Percentiles rank a stretch among this genome's conserved stretches.
These are phyloP conservation scores for Colletotrichum viniferum DNA, from an alignment of 2,329 filamentous ascomycete genomes.

Conservation along the genomic window DNA sequence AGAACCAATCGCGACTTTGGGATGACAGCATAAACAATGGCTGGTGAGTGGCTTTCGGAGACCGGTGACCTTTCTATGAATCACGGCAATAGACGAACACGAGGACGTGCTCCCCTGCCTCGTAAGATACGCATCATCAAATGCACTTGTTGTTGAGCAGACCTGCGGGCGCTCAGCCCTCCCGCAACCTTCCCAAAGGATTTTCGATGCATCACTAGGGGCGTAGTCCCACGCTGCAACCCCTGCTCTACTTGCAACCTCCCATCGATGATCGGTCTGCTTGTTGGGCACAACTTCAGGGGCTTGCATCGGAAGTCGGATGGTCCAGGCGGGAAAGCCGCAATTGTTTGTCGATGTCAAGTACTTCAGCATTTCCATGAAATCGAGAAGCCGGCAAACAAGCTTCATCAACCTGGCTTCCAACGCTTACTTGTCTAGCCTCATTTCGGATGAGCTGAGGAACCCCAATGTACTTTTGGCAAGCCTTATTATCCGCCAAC, in stretches of 20 bases:
- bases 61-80: neutral
- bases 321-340: neutral
- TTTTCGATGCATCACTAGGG: conserved; percentile 9
- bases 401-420: neutral
- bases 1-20: neutral
- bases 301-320: neutral
- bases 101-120: neutral
- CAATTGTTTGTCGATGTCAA: neutral
- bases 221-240: neutral
- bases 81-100: neutral
- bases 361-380: neutral
- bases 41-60: neutral
- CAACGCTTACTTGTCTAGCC: neutral
- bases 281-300: neutral
- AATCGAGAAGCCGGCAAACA: neutral
- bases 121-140: neutral
- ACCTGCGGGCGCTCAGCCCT: conserved; percentile 1
- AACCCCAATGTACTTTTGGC: neutral
- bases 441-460: neutral
- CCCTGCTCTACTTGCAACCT: neutral
- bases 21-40: neutral
- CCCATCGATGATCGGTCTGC: conserved; percentile 2
- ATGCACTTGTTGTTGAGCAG: neutral
- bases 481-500: neutral
- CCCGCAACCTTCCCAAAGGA: conserved; percentile 3